Base-by-base conservation (phyloP, 2,329 filamentous ascomycete species). In the Hymenotorrendiella dingleyae region DNA sequence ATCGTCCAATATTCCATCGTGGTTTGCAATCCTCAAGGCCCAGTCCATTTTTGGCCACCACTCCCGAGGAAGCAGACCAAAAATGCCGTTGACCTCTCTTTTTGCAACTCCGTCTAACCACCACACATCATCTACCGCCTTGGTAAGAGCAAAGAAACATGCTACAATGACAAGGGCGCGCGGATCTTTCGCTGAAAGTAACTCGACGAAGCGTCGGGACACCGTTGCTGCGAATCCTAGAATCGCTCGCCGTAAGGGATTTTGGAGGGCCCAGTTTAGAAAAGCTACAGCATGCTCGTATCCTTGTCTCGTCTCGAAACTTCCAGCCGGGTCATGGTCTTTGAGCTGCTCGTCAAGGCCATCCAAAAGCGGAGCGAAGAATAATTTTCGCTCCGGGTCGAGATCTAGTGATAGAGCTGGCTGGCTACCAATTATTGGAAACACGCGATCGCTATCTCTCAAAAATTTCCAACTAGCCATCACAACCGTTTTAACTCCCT, bases 41-140 rank as follows among this genome's bases (percentile, higher is more conserved):
- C 60, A 62, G 7, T 59, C 53, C 54, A 62, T 59, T 41, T 54
- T 58, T 5, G 47, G 45, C 54, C 54, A 57, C 58, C 58, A 62
- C 23, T 55, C 53, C 24, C 34, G 23, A 10, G 58, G 56, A 4
- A 62, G 21, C 6, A 61, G 29, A 10, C 43, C 43, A n/a, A 50
- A 47, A 10, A 62, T 59, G 4, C 81, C 80, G 57, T 78, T 73
- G 12, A 86, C 76, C 53, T 86, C 78, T 42, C 78, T 73, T 12
- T 74, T 72, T 6, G 80, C 74, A 54, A 84, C 80, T 28, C 82
- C 80, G 16, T 78, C 71, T 21, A 86, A 65, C 82, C 83, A 87
- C 83, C 83, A 87, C 1, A 57, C 55, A 42, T 55, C 51, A 35
- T 61, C 57, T 4, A 54, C 47, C 5, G 52, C 46, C 23, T 49